Evolutionary conservation across 1,284 basidiomycete genomes (phyloP).

Genomic region (Dichomitus squalens): DNA sequence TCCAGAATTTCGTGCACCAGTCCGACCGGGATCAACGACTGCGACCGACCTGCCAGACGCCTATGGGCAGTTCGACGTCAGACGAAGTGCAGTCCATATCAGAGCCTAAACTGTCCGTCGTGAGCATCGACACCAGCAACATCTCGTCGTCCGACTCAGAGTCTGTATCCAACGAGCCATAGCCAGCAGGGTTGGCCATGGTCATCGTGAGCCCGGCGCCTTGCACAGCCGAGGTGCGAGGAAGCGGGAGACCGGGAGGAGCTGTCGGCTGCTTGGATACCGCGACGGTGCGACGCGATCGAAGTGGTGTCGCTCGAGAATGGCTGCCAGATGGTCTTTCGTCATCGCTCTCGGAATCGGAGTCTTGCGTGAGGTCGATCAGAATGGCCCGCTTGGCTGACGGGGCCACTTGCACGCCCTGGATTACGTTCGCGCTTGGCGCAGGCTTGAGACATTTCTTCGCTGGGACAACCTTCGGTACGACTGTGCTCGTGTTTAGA

Average conservation of each 20-base stretch:
- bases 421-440: neutral
- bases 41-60: neutral
- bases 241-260: neutral
- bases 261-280: constrained; percentile 14
- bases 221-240: neutral
- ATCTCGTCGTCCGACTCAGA: constrained; percentile 24
- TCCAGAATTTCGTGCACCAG: no score
- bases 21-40: neutral
- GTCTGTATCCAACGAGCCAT: neutral
- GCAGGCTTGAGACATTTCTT: neutral
- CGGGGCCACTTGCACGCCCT: constrained; percentile 3
- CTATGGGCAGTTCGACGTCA: constrained; percentile 10
- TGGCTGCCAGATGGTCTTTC: neutral
- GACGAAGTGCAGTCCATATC: constrained; percentile 24
- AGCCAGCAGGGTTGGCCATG: neutral
- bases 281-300: neutral
- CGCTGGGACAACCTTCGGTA: neutral
- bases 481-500: neutral
- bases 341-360: constrained; percentile 21
- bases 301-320: constrained; percentile 12
- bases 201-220: neutral
- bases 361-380: constrained; percentile 30
- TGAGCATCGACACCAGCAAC: constrained; percentile 27
- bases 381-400: constrained; percentile 8
- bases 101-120: constrained; percentile 8